Percentiles rank a stretch among this genome's conserved stretches.
These are phyloP conservation scores for Sicyos baderoa DNA, from an alignment of 306 rosid genomes.

Conservation along the genomic window DNA sequence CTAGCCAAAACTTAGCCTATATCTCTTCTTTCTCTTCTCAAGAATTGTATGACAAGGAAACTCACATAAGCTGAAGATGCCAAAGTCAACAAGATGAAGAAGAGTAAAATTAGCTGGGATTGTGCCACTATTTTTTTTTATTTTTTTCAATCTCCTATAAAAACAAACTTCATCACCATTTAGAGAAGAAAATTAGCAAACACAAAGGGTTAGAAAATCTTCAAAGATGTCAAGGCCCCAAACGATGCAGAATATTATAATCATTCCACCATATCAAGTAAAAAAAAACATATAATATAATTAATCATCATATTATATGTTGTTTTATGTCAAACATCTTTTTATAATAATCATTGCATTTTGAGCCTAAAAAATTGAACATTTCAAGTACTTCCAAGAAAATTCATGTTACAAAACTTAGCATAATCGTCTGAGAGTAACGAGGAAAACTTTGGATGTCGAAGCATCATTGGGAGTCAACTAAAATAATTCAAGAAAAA, in stretches of 20 bases:
- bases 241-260: constrained; percentile 16
- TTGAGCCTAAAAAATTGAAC: not conserved
- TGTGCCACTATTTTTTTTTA: constrained; percentile 15
- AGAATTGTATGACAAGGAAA: not conserved
- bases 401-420: not conserved
- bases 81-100: constrained; percentile 22
- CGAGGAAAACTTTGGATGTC: too few relatives aligned
- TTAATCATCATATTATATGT: not conserved
- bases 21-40: not conserved
- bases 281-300: not conserved
- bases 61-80: constrained; percentile 23
- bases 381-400: constrained; percentile 20
- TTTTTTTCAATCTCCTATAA: constrained; percentile 24
- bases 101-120: constrained; percentile 17
- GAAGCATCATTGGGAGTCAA: too few relatives aligned
- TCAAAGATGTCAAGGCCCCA: constrained; percentile 25
- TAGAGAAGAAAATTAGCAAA: not conserved
- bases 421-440: too few relatives aligned
- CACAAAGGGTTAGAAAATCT: constrained; percentile 12
- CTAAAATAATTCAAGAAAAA: too few relatives aligned
- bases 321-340: not conserved
- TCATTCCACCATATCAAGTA: constrained; percentile 11
- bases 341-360: too few relatives aligned
- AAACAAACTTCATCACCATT: not conserved
- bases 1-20: too few relatives aligned